Conservation (phyloP, 176 grass and related monocot species). For the Secale cereale region DNA sequence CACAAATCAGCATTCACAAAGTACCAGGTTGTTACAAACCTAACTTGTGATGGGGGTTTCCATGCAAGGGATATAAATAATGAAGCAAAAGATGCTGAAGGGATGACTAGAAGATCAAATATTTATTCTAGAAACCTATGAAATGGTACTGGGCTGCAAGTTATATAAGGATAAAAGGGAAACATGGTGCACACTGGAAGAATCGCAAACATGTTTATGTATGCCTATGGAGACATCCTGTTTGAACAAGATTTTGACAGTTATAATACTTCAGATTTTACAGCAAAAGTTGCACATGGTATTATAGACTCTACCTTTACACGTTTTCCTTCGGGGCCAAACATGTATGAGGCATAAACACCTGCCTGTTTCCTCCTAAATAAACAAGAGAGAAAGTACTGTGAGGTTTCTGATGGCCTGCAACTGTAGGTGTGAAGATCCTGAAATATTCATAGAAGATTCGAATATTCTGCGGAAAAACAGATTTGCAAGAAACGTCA, state of each 20-base stretch:
- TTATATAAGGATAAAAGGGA: neutral
- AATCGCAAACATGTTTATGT: neutral
- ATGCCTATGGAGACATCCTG: neutral
- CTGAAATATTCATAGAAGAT: slow-evolving; percentile 5
- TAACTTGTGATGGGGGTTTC: neutral
- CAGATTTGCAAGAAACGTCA: neutral
- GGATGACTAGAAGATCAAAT: slow-evolving; percentile 10
- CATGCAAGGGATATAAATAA: slow-evolving; percentile 11
- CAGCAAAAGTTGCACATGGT: neutral
- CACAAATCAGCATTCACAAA: neutral
- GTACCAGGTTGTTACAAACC: slow-evolving; percentile 5
- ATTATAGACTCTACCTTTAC: slow-evolving; percentile 58
- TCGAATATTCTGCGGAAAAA: neutral
- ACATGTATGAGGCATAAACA: slow-evolving; percentile 87
- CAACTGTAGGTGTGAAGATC: neutral
- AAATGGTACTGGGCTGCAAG: neutral
- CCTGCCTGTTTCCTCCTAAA: slow-evolving; percentile 85
- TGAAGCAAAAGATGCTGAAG: neutral
- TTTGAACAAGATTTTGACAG: neutral
- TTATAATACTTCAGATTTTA: neutral
- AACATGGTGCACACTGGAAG: neutral
- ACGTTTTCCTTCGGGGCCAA: slow-evolving; percentile 80
- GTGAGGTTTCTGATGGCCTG: slow-evolving; percentile 5
- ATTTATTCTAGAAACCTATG: neutral
- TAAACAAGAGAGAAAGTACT: slow-evolving; percentile 27